A percentile compares a stretch with the other conserved stretches of the same genome.
Conservation (phyloP, 805 yeast genomes). For the Scheffersomyces coipomensis region DNA sequence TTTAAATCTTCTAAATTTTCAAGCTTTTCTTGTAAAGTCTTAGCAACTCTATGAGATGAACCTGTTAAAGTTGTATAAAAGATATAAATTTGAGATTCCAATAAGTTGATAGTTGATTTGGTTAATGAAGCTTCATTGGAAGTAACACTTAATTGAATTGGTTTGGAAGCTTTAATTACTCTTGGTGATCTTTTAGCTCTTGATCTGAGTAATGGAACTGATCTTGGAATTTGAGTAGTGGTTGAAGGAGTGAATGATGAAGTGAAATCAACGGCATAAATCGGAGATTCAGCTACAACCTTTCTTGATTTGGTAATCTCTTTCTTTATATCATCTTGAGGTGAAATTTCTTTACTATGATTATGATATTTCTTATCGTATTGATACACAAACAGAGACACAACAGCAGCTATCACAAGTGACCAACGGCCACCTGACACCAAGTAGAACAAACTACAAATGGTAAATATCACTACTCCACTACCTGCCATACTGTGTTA, state of each 20-base stretch:
- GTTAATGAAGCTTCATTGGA: constrained; percentile 37
- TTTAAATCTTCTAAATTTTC: constrained; percentile 17
- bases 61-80: constrained; percentile 89
- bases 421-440: constrained; percentile 45
- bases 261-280: constrained; percentile 44
- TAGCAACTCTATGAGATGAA: constrained; percentile 70
- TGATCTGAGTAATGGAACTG: constrained; percentile 2
- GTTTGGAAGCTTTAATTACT: constrained; percentile 37
- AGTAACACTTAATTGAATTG: constrained; percentile 5
- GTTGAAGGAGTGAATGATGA: constrained; percentile 25
- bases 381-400: constrained; percentile 8
- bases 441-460: constrained; percentile 27
- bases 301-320: background rate
- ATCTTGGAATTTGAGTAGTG: constrained; percentile 15
- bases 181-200: constrained; percentile 36
- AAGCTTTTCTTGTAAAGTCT: constrained; percentile 42
- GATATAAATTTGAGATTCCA: constrained; percentile 59
- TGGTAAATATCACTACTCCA: constrained; percentile 13
- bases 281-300: constrained; percentile 23
- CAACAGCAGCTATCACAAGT: constrained; percentile 22
- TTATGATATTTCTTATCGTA: background rate
- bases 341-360: no score
- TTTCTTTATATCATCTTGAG: constrained; percentile 1
- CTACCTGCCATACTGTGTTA: background rate
- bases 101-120: constrained; percentile 33